Base-by-base conservation (phyloP, 1,284 basidiomycete genomes). In the Apiotrichum laibachii region DNA sequence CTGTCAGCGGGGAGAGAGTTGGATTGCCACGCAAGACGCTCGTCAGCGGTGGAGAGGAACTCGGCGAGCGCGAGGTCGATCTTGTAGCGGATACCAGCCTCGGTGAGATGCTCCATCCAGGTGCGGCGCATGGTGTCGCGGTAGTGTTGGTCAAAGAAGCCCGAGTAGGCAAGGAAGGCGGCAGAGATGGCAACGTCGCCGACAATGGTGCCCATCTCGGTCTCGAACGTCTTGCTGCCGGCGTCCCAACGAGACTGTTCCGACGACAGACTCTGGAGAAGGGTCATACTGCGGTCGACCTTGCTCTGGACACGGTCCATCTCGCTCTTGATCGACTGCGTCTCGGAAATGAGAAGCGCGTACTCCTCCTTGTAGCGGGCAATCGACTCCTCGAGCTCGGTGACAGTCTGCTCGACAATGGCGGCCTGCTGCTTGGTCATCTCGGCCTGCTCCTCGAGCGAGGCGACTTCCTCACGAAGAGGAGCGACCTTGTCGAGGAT, bases 141-240 rank as follows among this genome's bases (percentile, higher is more conserved):
- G 79, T 98, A 96, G 71, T 92, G 88, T 75, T 99, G 96, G 73
- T 99, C 96, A 75, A 99, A 99, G 85, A 94, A 99, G 59, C 96
- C 96, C 21, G 90, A 89, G 71, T 99, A 99, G 1, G 95, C 94
- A 60, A 99, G 80, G 85, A 98, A 98, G 0, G 92, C 96, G 0
- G 96, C 90, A 33, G 95, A 98, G 39, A 99, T 84, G 40, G 99
- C 81, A 37, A 97, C 93, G 75, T 99, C 96, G 46, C 96, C 96
- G 34, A 95, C 90, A 67, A 99, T 95, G 42, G 97, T 99, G 73
- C 92, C 90, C 93, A 99, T 98, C 78, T 99, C 95, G 2, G 87
- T 87, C 72, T 99, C 96, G 75, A 99, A 99, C 0, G 93, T 95
- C 57, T 88, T 87, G 77, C 95, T 98, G 43, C 93, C 92, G 13